Evolutionary conservation across 106 monocot species (phyloP).

Genomic region (Dendrobium chrysotoxum): DNA sequence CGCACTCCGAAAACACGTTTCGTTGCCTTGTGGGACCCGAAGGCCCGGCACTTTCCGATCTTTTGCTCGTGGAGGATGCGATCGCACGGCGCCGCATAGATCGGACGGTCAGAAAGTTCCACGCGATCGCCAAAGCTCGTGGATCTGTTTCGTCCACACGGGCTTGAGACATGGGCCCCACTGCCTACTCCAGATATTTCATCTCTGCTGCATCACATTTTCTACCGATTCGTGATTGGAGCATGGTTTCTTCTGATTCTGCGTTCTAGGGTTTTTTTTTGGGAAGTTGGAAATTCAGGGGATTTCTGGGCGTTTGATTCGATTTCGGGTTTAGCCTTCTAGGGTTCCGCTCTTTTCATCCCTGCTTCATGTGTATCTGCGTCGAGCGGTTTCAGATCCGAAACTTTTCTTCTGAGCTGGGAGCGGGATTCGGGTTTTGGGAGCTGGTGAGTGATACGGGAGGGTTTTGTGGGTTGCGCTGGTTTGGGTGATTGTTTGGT

Average conservation of each 20-base stretch:
- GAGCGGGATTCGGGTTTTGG: background rate
- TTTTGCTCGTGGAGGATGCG: background rate
- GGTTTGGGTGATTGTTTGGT: background rate
- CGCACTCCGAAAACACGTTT: background rate
- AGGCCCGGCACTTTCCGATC: background rate
- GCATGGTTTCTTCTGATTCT: background rate
- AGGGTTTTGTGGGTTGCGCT: background rate
- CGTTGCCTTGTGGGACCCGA: background rate
- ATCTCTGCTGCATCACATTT: background rate
- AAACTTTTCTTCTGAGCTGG: background rate
- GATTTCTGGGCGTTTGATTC: background rate
- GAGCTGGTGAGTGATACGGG: background rate
- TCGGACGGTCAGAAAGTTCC: background rate
- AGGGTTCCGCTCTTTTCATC: background rate
- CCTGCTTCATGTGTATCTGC: background rate
- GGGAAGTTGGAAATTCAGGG: too few relatives aligned
- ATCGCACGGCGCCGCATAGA: background rate
- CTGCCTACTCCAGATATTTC: background rate
- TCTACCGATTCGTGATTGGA: background rate
- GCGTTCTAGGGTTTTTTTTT: background rate
- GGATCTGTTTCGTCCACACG: background rate
- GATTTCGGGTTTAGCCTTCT: too few relatives aligned
- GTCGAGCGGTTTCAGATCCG: background rate
- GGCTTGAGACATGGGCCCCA: background rate
- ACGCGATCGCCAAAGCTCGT: background rate